These are phyloP conservation scores for Triticum aestivum DNA, from an alignment of 176 grass and related monocot genomes.

Conservation along the genomic window DNA sequence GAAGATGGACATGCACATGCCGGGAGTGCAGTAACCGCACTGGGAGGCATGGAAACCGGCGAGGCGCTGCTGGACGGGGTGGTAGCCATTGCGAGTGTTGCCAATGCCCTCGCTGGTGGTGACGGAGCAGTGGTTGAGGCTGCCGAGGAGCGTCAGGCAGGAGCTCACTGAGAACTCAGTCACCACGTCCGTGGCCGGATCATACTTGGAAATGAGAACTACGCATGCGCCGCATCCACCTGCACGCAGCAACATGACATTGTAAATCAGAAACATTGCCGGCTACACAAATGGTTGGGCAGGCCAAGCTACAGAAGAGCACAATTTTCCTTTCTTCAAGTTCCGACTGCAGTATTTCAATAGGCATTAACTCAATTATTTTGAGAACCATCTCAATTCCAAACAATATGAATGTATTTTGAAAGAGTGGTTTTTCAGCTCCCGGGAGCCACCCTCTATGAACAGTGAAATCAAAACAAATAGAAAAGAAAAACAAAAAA, in stretches of 20 bases:
- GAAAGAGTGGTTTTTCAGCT: too few species aligned
- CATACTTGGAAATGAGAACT: constrained; percentile 70
- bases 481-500: too few species aligned
- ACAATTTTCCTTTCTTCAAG: too few species aligned
- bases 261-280: not conserved
- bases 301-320: too few species aligned
- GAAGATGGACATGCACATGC: constrained; percentile 93
- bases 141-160: constrained; percentile 72
- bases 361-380: too few species aligned
- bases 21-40: constrained; percentile 88
- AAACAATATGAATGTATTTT: too few species aligned
- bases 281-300: not conserved
- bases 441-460: too few species aligned
- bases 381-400: too few species aligned
- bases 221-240: constrained; percentile 93
- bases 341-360: too few species aligned
- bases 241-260: not conserved
- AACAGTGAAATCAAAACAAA: too few species aligned
- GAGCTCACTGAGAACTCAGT: constrained; percentile 62
- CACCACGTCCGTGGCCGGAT: constrained; percentile 49
- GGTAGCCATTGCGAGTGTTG: constrained; percentile 65
- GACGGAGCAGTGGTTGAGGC: constrained; percentile 57
- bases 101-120: constrained; percentile 86
- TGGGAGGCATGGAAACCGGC: constrained; percentile 85
- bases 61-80: constrained; percentile 67